Conservation (phyloP, 352 stramenopile genomes). For the Pelagophyceae sp. region DNA sequence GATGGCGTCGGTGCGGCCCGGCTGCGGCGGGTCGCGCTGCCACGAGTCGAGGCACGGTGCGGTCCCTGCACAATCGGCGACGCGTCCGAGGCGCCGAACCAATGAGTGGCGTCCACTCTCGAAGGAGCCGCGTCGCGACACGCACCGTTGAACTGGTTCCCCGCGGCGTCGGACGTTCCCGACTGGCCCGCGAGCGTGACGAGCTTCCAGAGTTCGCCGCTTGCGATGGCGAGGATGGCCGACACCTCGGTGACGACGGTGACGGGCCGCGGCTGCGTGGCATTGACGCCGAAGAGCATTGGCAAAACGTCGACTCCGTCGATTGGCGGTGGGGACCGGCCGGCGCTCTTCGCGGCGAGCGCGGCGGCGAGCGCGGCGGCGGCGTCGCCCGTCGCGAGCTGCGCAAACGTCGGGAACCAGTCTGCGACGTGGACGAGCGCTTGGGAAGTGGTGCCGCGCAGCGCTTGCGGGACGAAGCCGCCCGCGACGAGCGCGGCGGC, state of each 20-base stretch:
- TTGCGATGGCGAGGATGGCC: neutral
- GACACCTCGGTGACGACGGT: neutral
- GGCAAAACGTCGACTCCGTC: slow-evolving; percentile 33
- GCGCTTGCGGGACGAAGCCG: neutral
- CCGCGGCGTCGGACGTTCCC: neutral
- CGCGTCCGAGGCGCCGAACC: too few relatives aligned
- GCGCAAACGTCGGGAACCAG: neutral
- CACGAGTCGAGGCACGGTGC: neutral
- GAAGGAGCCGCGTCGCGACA: too few relatives aligned
- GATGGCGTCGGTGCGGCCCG: neutral
- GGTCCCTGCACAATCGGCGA: too few relatives aligned
- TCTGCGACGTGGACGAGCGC: neutral
- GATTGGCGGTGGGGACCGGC: slow-evolving; percentile 18
- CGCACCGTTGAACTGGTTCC: neutral
- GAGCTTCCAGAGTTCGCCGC: slow-evolving; percentile 14
- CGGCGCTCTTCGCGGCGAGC: slow-evolving; percentile 6
- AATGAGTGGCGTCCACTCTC: too few relatives aligned
- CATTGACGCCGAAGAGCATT: slow-evolving; percentile 23
- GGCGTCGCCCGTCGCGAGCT: neutral
- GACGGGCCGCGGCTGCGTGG: slow-evolving; percentile 10
- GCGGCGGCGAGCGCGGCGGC: neutral
- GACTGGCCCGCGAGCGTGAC: slow-evolving; percentile 17
- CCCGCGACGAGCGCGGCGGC: slow-evolving; percentile 24
- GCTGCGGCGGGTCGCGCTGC: slow-evolving; percentile 17
- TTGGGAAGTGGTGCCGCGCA: neutral